Evolutionary conservation across 345 rosid species (phyloP).

Genomic region (Eucalyptus polyanthemos): DNA sequence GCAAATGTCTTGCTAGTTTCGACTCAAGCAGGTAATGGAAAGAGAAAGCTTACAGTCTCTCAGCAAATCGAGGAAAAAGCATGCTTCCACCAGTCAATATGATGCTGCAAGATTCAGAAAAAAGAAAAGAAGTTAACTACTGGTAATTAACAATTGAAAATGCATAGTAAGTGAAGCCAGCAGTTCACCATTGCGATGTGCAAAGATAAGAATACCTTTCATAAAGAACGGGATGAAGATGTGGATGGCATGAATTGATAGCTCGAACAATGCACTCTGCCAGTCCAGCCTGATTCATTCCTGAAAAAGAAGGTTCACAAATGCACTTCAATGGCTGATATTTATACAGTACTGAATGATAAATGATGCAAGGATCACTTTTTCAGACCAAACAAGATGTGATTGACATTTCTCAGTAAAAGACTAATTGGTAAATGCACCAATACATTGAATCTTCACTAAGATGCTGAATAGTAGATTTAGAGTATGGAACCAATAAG

Average conservation of each 20-base stretch:
- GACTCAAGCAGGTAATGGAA: neutral
- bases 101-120: constrained; percentile 39
- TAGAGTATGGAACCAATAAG: neutral
- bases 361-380: neutral
- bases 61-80: constrained; percentile 62
- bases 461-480: neutral
- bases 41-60: constrained; percentile 59
- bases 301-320: constrained; percentile 12
- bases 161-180: neutral
- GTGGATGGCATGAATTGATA: constrained; percentile 70
- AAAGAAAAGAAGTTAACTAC: neutral
- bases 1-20: neutral
- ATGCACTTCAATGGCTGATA: neutral
- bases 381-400: neutral
- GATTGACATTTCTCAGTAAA: neutral
- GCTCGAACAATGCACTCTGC: constrained; percentile 96
- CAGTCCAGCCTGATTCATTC: constrained; percentile 95
- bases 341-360: neutral
- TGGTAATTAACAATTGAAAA: neutral
- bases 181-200: neutral
- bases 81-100: constrained; percentile 94
- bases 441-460: neutral
- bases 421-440: neutral
- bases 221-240: constrained; percentile 80
- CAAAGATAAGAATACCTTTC: constrained; percentile 41